phyloP scores from a whole-genome alignment of 768 basidiomycete genomes.

The Astraeus odoratus region DNA sequence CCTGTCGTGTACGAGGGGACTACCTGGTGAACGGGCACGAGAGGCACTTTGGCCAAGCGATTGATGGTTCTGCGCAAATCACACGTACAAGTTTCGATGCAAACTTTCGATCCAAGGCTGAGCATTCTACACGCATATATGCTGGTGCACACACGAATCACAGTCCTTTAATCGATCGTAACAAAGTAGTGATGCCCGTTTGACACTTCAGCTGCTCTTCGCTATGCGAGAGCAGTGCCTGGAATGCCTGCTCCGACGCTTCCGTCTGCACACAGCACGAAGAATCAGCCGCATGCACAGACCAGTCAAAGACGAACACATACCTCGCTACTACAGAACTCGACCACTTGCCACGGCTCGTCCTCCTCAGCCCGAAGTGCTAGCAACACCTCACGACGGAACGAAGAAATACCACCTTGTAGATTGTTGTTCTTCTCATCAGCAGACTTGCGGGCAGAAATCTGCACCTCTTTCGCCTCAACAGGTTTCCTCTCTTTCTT shows the following conservation, averaged over 20 bases:
- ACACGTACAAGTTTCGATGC: no score
- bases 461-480: conserved; percentile 73
- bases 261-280: conserved; percentile 38
- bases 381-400: conserved; percentile 70
- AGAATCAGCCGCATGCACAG: not conserved
- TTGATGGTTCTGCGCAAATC: not conserved
- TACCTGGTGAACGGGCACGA: no score
- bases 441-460: conserved; percentile 56
- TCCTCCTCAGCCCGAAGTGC: conserved; percentile 73
- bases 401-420: conserved; percentile 61
- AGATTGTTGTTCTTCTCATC: conserved; percentile 56
- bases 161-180: conserved; percentile 51
- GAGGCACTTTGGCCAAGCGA: not conserved
- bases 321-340: conserved; percentile 63
- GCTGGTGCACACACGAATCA: conserved; percentile 21
- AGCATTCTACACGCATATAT: not conserved
- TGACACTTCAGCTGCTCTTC: conserved; percentile 45
- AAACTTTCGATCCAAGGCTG: not conserved
- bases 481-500: conserved; percentile 55
- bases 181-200: conserved; percentile 48
- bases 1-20: not conserved
- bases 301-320: conserved; percentile 14
- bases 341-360: conserved; percentile 64
- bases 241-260: conserved; percentile 51
- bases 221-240: conserved; percentile 56